Base-by-base conservation (phyloP, 805 yeast species). In the Nakazawaea ishiwadae region DNA sequence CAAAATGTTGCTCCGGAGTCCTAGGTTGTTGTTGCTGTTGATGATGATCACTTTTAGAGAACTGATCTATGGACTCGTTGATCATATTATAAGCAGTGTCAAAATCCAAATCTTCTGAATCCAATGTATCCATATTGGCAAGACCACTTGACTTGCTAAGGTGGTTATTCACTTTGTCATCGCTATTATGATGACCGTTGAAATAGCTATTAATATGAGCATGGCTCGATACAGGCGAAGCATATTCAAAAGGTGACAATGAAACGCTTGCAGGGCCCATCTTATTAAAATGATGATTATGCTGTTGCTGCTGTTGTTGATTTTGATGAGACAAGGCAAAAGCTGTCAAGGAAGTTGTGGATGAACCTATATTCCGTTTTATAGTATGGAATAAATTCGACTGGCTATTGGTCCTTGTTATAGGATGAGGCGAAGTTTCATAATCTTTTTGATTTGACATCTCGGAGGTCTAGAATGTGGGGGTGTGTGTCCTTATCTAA, bases 21-120 rank as follows among this genome's bases (percentile, higher is more conserved):
- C 34, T 39, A 18, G 43, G 40, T 23, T 23, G 40, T 24, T 31
- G 33, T 7, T 10, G 14, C 3, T 8, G 14, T 20, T 10, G 10
- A 3, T 28, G 31, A 28, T 4, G 9, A n/a, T 12, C 8, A 4
- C 5, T 12, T 8, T 28, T 28, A 5, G 18, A 7, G n/a, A 16
- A 35, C 9, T 27, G 30, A 9, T 31, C 35, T 14, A 46, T 30
- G 14, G 46, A 51, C 24, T 52, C 51, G 31, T 53, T 53, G 56
- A 63, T 61, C 28, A 62, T 49, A 56, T 54, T 48, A 37, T 59
- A 59, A 3, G 66, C 66, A 1, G 66, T 62, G 32, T 63, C 66
- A 44, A 63, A 63, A 37, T 62, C 67, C 29, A 60, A 44, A 37
- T 58, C 59, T 5, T 35, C 39, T 4, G 29, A 30, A 6, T 35